These are phyloP conservation scores for Rhinocladiella mackenziei DNA, from an alignment of 2,329 filamentous ascomycete species.

Conservation along the genomic window DNA sequence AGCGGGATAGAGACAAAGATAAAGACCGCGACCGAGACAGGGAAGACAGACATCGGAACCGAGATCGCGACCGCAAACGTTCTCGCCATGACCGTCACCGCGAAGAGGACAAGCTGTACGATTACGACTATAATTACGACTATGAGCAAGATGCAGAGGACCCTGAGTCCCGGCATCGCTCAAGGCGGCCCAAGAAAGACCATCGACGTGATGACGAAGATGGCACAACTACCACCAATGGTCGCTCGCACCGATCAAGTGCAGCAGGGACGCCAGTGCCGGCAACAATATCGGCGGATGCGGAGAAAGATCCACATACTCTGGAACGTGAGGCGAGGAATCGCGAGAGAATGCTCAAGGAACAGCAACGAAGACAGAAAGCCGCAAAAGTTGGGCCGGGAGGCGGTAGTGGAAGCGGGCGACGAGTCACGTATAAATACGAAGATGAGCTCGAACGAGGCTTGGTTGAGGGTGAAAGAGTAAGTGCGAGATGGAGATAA, in stretches of 20 bases:
- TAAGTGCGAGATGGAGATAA: slow-evolving; percentile 29
- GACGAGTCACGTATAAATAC: slow-evolving; percentile 48
- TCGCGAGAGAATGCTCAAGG: slow-evolving; percentile 60
- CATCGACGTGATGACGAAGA: slow-evolving; percentile 32
- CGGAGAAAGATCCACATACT: slow-evolving; percentile 59
- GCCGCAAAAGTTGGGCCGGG: slow-evolving; percentile 32
- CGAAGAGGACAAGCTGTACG: slow-evolving; percentile 26
- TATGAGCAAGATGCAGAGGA: slow-evolving; percentile 14
- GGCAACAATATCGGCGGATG: slow-evolving; percentile 1
- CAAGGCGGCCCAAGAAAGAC: slow-evolving; percentile 37
- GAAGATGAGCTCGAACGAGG: slow-evolving; percentile 44
- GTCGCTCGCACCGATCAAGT: slow-evolving; percentile 28
- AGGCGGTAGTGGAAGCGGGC: slow-evolving; percentile 27
- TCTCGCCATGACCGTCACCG: slow-evolving; percentile 38
- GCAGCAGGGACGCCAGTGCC: slow-evolving; percentile 16
- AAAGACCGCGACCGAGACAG: slow-evolving; percentile 28
- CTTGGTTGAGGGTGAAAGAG: slow-evolving; percentile 40
- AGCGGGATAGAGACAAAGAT: slow-evolving; percentile 16
- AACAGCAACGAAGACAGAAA: slow-evolving; percentile 62
- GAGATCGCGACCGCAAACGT: slow-evolving; percentile 28
- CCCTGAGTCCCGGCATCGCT: slow-evolving; percentile 32
- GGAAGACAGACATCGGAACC: slow-evolving; percentile 20
- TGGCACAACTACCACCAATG: slow-evolving; percentile 15
- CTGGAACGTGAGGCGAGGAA: slow-evolving; percentile 67
- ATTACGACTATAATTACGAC: slow-evolving; percentile 26